Conservation (phyloP, 2,329 filamentous ascomycete species). For the Purpureocillium lavendulum region DNA sequence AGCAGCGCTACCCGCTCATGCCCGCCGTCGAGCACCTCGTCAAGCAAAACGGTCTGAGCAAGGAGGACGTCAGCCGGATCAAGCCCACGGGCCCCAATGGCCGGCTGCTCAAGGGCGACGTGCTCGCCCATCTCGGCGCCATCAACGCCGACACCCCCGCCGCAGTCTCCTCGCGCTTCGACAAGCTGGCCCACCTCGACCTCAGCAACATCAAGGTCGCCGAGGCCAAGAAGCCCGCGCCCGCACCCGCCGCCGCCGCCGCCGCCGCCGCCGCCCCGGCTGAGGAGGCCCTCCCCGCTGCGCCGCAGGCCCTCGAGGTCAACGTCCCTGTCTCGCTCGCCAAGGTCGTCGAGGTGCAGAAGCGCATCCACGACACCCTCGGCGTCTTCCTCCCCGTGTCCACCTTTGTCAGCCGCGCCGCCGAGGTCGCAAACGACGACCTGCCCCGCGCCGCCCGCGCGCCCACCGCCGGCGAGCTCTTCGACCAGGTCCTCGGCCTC, state of each 20-base stretch:
- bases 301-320: conserved; percentile 47
- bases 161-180: conserved; percentile 61
- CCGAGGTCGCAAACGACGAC: conserved; percentile 79
- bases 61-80: conserved; percentile 71
- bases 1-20: conserved; percentile 64
- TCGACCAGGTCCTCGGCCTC: conserved; percentile 78
- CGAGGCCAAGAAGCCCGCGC: conserved; percentile 28
- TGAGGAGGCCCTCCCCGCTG: too few species aligned
- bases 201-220: conserved; percentile 91
- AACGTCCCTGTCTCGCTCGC: conserved; percentile 70
- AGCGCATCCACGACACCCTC: conserved; percentile 67
- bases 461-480: conserved; percentile 72
- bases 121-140: conserved; percentile 78
- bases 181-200: conserved; percentile 75
- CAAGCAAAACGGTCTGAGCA: conserved; percentile 67
- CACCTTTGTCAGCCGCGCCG: conserved; percentile 78
- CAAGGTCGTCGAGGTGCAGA: conserved; percentile 72
- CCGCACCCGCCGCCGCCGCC: conserved; percentile 28
- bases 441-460: conserved; percentile 58
- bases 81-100: conserved; percentile 81
- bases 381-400: conserved; percentile 77
- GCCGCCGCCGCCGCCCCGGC: conserved; percentile 28
- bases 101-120: conserved; percentile 87
- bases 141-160: conserved; percentile 66
- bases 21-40: conserved; percentile 81